These are phyloP conservation scores for Colletotrichum phormii DNA, from an alignment of 2,329 filamentous ascomycete genomes.

Conservation along the genomic window DNA sequence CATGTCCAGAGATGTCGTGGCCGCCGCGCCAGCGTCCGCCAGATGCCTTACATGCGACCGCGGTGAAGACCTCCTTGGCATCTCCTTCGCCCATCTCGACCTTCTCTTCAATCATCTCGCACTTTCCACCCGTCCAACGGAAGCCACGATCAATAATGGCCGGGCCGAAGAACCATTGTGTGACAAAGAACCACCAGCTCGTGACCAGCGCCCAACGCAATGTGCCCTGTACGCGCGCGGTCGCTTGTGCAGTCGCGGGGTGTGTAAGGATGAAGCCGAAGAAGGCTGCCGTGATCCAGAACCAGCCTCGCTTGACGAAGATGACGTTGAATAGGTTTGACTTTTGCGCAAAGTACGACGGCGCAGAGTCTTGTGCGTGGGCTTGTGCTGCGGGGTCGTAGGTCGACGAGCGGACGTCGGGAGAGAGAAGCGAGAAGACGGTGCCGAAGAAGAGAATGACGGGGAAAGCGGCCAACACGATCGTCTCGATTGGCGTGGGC, in stretches of 20 bases:
- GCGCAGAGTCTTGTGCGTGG: slow-evolving; percentile 69
- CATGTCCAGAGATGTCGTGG: slow-evolving; percentile 95
- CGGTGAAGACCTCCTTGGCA: slow-evolving; percentile 71
- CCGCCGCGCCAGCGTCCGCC: slow-evolving; percentile 93
- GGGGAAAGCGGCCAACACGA: slow-evolving; percentile 79
- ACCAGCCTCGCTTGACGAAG: slow-evolving; percentile 97
- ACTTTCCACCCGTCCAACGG: slow-evolving; percentile 86
- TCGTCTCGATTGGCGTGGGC: slow-evolving; percentile 75
- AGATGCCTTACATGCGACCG: slow-evolving; percentile 82
- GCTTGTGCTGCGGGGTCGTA: slow-evolving; percentile 74
- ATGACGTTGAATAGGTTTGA: slow-evolving; percentile 90
- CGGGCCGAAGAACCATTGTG: slow-evolving; percentile 97
- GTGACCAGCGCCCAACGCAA: slow-evolving; percentile 81
- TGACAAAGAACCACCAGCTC: slow-evolving; percentile 83
- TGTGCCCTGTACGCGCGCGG: slow-evolving; percentile 62
- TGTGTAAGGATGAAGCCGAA: slow-evolving; percentile 76
- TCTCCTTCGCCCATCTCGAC: slow-evolving; percentile 58
- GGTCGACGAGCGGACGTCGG: slow-evolving; percentile 71
- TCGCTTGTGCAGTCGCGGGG: slow-evolving; percentile 57
- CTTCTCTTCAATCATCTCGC: slow-evolving; percentile 69
- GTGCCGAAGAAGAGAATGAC: slow-evolving; percentile 83
- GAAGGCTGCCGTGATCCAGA: slow-evolving; percentile 86
- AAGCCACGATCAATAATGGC: slow-evolving; percentile 92
- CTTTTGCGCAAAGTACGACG: slow-evolving; percentile 94
- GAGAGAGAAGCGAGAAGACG: slow-evolving; percentile 82